Base-by-base conservation (phyloP, 2,329 filamentous ascomycete species). In the Grosmannia huntii region DNA sequence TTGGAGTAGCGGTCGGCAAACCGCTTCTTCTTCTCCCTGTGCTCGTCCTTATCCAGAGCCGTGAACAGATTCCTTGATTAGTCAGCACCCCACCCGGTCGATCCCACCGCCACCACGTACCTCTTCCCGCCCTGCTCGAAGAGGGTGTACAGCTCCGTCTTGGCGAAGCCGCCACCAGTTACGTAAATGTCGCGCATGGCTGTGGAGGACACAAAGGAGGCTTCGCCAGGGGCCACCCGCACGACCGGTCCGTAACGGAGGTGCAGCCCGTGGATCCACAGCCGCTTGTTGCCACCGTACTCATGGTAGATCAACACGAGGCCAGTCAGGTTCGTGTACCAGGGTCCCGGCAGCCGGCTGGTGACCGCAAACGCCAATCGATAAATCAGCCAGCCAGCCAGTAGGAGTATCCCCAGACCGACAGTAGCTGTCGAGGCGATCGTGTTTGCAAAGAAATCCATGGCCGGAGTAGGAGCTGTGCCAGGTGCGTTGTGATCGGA, bases 1-100 rank as follows among this genome's bases (percentile, higher is more conserved):
- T 60, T 60, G 23, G 57, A 52, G 44, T 60, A 60, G 7, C 54
- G 57, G 50, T 59, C 59, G 23, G 57, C 57, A 11, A 56, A 28
- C 1, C 58, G 36, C 28, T 46, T 53, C 16, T 57, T 59, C 38
- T 53, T 59, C 38, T 59, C 48, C 11, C 27, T 53, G 58, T 59
- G 58, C 54, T 59, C 58, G 9, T 49, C 38, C 12, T 56, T 56
- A 1, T 56, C 58, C 10, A 59, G 11, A 5, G 58, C 54, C 31
- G 58, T 59, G 21, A 59, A 59, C 25, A 59, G 50, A 16, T 59
- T 59, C 11, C 58, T 33, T 52, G 16, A 14, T 25, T 36, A n/a
- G 23, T 36, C 21, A 27, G 31, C 19, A 11, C 27, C n/a, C 28
- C 2, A n/a, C 11, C 31, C 31, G 11, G 31, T 33, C 5, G 6